These are phyloP conservation scores for Hymenoscyphus fraxineus DNA, from an alignment of 2,329 filamentous ascomycete species.

Conservation along the genomic window DNA sequence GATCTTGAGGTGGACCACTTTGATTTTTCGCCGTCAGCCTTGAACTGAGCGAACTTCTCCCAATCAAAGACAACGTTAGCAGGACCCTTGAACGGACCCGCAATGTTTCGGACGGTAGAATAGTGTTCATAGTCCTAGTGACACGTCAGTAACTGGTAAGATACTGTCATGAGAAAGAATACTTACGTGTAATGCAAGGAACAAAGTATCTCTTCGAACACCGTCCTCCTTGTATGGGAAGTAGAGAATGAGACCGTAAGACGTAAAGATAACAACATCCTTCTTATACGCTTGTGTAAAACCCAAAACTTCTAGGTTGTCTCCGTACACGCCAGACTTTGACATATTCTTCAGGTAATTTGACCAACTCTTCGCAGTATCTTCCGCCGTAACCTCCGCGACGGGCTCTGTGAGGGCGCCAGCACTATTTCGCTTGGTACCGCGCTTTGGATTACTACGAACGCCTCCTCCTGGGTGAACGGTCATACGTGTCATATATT, in stretches of 20 bases:
- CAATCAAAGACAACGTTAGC: slow-evolving; percentile 40
- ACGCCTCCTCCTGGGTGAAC: slow-evolving; percentile 50
- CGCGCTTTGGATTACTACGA: slow-evolving; percentile 51
- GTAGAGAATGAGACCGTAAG: slow-evolving; percentile 48
- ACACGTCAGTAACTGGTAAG: slow-evolving; percentile 16
- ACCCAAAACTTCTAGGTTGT: slow-evolving; percentile 64
- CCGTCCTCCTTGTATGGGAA: slow-evolving; percentile 41
- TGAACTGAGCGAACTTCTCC: neutral
- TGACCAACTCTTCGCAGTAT: slow-evolving; percentile 49
- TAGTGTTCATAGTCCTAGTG: slow-evolving; percentile 60
- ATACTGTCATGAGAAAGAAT: neutral
- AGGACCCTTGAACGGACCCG: slow-evolving; percentile 54
- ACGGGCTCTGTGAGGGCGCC: slow-evolving; percentile 43
- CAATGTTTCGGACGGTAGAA: slow-evolving; percentile 59
- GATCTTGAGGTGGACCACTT: slow-evolving; percentile 34
- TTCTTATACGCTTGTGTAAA: slow-evolving; percentile 59
- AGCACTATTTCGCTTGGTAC: slow-evolving; percentile 50
- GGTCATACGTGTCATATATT: slow-evolving; percentile 63
- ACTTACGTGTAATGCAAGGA: slow-evolving; percentile 63
- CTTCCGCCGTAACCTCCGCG: slow-evolving; percentile 44
- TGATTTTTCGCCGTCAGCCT: slow-evolving; percentile 31
- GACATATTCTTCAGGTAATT: slow-evolving; percentile 58
- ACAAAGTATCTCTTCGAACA: slow-evolving; percentile 39
- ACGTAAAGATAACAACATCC: slow-evolving; percentile 58
- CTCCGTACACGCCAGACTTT: slow-evolving; percentile 58